Percentiles rank a stretch among this genome's conserved stretches.
Evolutionary conservation across 257 asterid genomes (phyloP).

Genomic region (Marsdenia floribunda): DNA sequence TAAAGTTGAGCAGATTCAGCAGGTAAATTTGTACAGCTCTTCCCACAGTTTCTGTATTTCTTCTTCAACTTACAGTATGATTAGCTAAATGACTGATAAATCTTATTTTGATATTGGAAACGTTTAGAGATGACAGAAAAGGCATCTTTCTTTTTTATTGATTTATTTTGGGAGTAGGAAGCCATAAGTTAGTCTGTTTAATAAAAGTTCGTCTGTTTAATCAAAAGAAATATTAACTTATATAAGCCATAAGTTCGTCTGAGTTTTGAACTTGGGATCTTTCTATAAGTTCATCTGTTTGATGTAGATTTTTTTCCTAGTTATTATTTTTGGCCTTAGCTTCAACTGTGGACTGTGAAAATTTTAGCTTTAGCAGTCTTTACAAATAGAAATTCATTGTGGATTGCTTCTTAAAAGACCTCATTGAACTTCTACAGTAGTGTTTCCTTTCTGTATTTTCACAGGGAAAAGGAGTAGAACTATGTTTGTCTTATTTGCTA

Average conservation of each 20-base stretch:
- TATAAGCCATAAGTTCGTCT: too few species aligned
- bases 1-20: slow-evolving; percentile 58
- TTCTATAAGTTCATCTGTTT: neutral
- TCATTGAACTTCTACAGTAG: too few species aligned
- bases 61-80: neutral
- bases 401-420: too few species aligned
- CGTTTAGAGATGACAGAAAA: neutral
- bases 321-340: neutral
- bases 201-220: too few species aligned
- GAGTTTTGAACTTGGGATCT: too few species aligned
- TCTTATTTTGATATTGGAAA: too few species aligned
- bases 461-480: neutral
- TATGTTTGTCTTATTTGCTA: neutral
- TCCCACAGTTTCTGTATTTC: neutral
- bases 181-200: too few species aligned
- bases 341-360: neutral
- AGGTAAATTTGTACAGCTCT: slow-evolving; percentile 35
- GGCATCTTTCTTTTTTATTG: neutral
- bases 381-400: neutral
- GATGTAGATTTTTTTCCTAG: neutral
- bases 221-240: too few species aligned
- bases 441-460: neutral
- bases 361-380: neutral
- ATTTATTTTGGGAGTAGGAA: neutral
- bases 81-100: too few species aligned